phyloP scores from a whole-genome alignment of 176 grass and related monocot genomes.

The Lolium multiflorum region DNA sequence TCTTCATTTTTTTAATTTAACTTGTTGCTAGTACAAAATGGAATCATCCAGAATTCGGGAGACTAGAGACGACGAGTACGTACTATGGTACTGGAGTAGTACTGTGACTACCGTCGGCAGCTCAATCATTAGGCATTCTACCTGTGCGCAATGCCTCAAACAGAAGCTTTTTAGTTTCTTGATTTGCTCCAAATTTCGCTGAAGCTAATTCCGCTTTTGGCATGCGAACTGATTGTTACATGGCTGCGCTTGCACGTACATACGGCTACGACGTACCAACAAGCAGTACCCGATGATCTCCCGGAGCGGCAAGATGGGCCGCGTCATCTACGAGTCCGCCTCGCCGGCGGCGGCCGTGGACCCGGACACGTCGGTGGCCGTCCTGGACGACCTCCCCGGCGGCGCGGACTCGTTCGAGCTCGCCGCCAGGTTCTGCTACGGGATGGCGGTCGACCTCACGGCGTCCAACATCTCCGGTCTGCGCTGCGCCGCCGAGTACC shows the following conservation, averaged over 20 bases:
- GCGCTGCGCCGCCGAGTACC: constrained; percentile 87
- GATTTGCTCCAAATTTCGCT: not conserved
- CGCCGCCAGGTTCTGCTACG: constrained; percentile 94
- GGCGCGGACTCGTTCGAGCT: constrained; percentile 78
- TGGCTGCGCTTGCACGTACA: not conserved
- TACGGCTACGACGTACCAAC: not conserved
- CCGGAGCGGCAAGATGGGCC: constrained; percentile 84
- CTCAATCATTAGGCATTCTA: not conserved
- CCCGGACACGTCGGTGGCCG: constrained; percentile 48
- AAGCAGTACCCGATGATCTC: constrained; percentile 89
- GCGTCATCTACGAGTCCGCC: constrained; percentile 70
- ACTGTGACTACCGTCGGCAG: not conserved
- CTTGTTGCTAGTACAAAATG: not conserved
- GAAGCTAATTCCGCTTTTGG: not conserved
- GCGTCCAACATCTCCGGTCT: constrained; percentile 90
- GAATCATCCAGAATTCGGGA: not conserved
- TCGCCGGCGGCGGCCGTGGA: constrained; percentile 12
- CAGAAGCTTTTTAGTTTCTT: constrained; percentile 15
- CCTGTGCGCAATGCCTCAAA: not conserved
- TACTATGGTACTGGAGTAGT: not conserved
- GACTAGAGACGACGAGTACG: not conserved
- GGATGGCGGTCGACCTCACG: constrained; percentile 91
- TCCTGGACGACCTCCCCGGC: constrained; percentile 75
- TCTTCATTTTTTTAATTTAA: no score
- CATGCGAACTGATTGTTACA: not conserved